These are phyloP conservation scores for Aspergillus cejpii DNA, from an alignment of 2,329 filamentous ascomycete genomes.

Conservation along the genomic window DNA sequence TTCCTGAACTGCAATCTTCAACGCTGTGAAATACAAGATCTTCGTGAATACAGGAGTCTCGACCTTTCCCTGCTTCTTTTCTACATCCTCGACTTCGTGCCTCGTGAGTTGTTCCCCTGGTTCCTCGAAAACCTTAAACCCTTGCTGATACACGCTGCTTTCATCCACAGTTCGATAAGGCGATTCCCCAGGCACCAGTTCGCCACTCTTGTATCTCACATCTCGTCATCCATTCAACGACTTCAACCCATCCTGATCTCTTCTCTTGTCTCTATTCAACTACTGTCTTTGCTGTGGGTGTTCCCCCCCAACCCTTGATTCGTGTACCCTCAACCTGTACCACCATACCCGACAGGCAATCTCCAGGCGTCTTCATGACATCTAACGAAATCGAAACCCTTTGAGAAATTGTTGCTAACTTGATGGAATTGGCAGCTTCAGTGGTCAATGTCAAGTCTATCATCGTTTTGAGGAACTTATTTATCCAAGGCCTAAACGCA, in stretches of 20 bases:
- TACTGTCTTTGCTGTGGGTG: neutral
- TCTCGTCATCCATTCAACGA: neutral
- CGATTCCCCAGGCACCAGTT: constrained; percentile 15
- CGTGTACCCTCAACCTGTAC: neutral
- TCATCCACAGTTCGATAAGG: constrained; percentile 6
- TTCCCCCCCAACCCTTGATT: neutral
- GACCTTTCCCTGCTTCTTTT: too few relatives aligned
- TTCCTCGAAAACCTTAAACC: constrained; percentile 11
- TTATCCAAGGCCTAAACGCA: neutral
- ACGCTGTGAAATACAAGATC: too few relatives aligned
- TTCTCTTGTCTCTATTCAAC: neutral
- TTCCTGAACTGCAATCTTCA: too few relatives aligned
- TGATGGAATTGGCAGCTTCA: constrained; percentile 5
- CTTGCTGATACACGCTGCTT: constrained; percentile 16
- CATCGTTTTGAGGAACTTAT: neutral
- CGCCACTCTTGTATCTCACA: constrained; percentile 8
- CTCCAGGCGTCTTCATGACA: neutral
- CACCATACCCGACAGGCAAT: neutral
- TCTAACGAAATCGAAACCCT: neutral
- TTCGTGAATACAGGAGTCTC: neutral
- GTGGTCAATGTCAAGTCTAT: constrained; percentile 9
- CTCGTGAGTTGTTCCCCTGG: constrained; percentile 10
- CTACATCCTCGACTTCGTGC: neutral
- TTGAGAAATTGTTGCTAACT: neutral
- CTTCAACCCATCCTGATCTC: constrained; percentile 2